These are phyloP conservation scores for Xerocomus cyaneibrunnescens DNA, from an alignment of 1,284 basidiomycete species.

Conservation along the genomic window DNA sequence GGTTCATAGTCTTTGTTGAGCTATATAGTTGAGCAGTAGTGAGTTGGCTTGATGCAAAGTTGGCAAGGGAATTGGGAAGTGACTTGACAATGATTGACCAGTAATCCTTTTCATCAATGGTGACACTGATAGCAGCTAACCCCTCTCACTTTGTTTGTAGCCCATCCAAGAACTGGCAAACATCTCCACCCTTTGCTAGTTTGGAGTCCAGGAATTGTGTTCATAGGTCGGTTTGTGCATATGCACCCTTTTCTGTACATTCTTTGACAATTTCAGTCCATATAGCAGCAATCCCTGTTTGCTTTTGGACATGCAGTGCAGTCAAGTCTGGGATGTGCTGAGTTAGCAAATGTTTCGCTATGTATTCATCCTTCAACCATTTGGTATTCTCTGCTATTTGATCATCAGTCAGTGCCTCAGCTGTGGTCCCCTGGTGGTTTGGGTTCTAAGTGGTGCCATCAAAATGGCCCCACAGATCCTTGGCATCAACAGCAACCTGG, in stretches of 20 bases:
- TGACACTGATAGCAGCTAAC: neutral
- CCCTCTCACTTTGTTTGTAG: neutral
- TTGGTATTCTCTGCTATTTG: too few species aligned
- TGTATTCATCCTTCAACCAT: too few species aligned
- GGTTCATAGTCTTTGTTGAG: neutral
- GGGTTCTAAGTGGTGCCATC: too few species aligned
- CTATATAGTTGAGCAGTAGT: neutral
- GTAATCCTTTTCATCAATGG: neutral
- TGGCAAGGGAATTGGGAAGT: too few species aligned
- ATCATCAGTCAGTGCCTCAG: too few species aligned
- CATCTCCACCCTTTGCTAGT: neutral
- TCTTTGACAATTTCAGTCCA: neutral
- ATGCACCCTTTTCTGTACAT: neutral
- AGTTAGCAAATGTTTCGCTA: too few species aligned
- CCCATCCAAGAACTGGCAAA: neutral
- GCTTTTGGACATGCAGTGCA: neutral
- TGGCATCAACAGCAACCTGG: too few species aligned
- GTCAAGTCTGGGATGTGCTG: too few species aligned
- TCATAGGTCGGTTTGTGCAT: neutral
- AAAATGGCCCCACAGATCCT: too few species aligned
- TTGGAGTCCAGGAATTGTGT: too few species aligned
- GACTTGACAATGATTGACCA: neutral
- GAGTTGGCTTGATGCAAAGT: too few species aligned
- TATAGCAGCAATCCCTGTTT: neutral
- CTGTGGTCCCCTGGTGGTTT: too few species aligned